Evolutionary conservation across 352 stramenopile genomes (phyloP).

Genomic region (Globisporangium yorkense): DNA sequence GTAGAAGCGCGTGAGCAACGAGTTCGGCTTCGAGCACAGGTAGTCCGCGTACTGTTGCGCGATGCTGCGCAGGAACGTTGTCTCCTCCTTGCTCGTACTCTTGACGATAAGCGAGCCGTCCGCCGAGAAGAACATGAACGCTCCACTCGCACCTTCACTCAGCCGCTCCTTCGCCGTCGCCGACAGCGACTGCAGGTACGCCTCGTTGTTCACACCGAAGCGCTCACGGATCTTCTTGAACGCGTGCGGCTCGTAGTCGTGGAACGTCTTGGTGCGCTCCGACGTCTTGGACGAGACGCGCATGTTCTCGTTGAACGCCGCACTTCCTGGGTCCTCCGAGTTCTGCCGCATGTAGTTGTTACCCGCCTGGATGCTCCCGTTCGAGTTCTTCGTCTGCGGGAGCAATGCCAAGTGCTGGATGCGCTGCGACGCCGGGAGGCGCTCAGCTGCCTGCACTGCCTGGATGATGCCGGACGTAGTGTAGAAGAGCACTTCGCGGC

Average conservation of each 20-base stretch:
- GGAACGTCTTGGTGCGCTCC: slow-evolving; percentile 79
- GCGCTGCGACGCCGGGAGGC: slow-evolving; percentile 61
- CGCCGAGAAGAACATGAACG: slow-evolving; percentile 91
- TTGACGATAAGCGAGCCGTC: slow-evolving; percentile 90
- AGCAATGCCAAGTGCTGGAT: slow-evolving; percentile 82
- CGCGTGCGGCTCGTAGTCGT: slow-evolving; percentile 83
- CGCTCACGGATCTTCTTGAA: slow-evolving; percentile 88
- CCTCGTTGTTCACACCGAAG: slow-evolving; percentile 81
- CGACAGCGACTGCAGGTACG: slow-evolving; percentile 77
- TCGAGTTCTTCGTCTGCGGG: slow-evolving; percentile 54
- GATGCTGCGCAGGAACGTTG: slow-evolving; percentile 80
- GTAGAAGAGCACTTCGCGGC: slow-evolving; percentile 87
- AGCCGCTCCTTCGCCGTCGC: slow-evolving; percentile 85
- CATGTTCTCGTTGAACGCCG: slow-evolving; percentile 68
- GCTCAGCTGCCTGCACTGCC: slow-evolving; percentile 74
- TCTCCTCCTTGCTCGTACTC: slow-evolving; percentile 87
- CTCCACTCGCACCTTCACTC: slow-evolving; percentile 82
- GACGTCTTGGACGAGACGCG: slow-evolving; percentile 63
- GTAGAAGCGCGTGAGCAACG: slow-evolving; percentile 86
- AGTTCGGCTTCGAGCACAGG: slow-evolving; percentile 78
- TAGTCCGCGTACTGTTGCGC: slow-evolving; percentile 86
- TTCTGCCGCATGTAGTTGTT: slow-evolving; percentile 50
- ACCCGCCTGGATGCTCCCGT: slow-evolving; percentile 17
- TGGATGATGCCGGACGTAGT: slow-evolving; percentile 88
- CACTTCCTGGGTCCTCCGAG: slow-evolving; percentile 28